phyloP scores from a whole-genome alignment of 2,329 filamentous ascomycete species.

The Ilyonectria destructans region DNA sequence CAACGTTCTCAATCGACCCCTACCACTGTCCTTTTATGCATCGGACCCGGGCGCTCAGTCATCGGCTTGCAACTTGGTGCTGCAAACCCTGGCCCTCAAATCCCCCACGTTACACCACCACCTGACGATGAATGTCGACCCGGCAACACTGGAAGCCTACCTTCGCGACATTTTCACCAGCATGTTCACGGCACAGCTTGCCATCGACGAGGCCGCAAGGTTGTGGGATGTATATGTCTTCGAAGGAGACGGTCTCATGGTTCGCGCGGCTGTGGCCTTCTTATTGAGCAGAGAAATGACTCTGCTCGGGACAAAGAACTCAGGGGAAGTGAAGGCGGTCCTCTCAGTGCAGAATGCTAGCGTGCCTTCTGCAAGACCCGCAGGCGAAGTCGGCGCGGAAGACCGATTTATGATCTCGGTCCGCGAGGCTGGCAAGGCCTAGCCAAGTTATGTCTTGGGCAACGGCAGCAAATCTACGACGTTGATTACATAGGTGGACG shows the following conservation, averaged over 20 bases:
- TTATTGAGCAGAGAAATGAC: slow-evolving; percentile 70
- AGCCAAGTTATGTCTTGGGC: slow-evolving; percentile 32
- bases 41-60: slow-evolving; percentile 78
- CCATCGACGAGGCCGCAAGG: slow-evolving; percentile 79
- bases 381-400: slow-evolving; percentile 64
- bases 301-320: slow-evolving; percentile 64
- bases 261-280: slow-evolving; percentile 80
- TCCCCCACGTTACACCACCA: slow-evolving; percentile 76
- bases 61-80: slow-evolving; percentile 78
- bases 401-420: slow-evolving; percentile 59
- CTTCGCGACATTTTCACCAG: slow-evolving; percentile 74
- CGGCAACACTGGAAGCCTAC: slow-evolving; percentile 67
- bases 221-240: slow-evolving; percentile 90
- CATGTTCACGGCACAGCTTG: slow-evolving; percentile 76
- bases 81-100: slow-evolving; percentile 78
- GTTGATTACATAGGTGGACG: slow-evolving; percentile 27
- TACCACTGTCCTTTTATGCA: slow-evolving; percentile 83
- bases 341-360: slow-evolving; percentile 52
- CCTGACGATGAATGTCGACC: slow-evolving; percentile 67
- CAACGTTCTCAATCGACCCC: slow-evolving; percentile 83
- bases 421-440: slow-evolving; percentile 56
- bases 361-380: slow-evolving; percentile 52
- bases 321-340: slow-evolving; percentile 61
- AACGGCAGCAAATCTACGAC: slow-evolving; percentile 29
- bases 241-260: slow-evolving; percentile 82